phyloP scores from a whole-genome alignment of 2,329 filamentous ascomycete genomes.

The Catunica adiposa region DNA sequence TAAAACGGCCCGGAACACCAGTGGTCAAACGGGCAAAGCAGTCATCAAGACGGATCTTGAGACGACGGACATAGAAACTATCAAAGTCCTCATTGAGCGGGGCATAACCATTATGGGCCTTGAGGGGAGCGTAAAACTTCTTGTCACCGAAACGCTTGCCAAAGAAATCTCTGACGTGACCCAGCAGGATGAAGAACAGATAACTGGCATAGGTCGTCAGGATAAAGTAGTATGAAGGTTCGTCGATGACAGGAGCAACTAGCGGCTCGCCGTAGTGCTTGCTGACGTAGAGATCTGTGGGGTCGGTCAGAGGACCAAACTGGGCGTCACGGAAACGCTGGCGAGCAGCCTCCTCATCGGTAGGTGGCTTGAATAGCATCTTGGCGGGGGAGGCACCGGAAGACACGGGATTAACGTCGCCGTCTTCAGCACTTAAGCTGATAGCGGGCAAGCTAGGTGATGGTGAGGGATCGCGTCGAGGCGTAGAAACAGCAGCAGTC shows the following conservation, averaged over 20 bases:
- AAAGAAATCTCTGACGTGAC: slow-evolving; percentile 93
- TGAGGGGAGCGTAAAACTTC: slow-evolving; percentile 66
- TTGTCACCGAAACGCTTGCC: slow-evolving; percentile 84
- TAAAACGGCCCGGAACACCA: slow-evolving; percentile 84
- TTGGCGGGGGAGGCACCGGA: slow-evolving; percentile 36
- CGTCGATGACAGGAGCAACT: slow-evolving; percentile 73
- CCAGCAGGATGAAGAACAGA: slow-evolving; percentile 84
- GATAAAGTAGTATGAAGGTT: slow-evolving; percentile 91
- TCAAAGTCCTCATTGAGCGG: slow-evolving; percentile 96
- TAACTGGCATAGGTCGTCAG: slow-evolving; percentile 98
- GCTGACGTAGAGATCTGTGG: slow-evolving; percentile 76
- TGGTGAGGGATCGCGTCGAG: slow-evolving; percentile 9
- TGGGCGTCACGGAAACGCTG: slow-evolving; percentile 70
- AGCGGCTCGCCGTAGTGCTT: slow-evolving; percentile 69
- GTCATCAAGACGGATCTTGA: slow-evolving; percentile 92
- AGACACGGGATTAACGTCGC: slow-evolving; percentile 4
- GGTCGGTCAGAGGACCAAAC: slow-evolving; percentile 70
- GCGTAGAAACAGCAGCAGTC: background rate
- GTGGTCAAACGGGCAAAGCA: slow-evolving; percentile 87
- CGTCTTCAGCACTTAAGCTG: slow-evolving; percentile 10
- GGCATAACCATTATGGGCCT: slow-evolving; percentile 74
- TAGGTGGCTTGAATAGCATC: slow-evolving; percentile 70
- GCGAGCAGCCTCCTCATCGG: slow-evolving; percentile 62
- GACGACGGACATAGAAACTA: slow-evolving; percentile 85
- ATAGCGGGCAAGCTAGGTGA: slow-evolving; percentile 12